These are phyloP conservation scores for Alternaria solani DNA, from an alignment of 2,329 filamentous ascomycete genomes.

Conservation along the genomic window DNA sequence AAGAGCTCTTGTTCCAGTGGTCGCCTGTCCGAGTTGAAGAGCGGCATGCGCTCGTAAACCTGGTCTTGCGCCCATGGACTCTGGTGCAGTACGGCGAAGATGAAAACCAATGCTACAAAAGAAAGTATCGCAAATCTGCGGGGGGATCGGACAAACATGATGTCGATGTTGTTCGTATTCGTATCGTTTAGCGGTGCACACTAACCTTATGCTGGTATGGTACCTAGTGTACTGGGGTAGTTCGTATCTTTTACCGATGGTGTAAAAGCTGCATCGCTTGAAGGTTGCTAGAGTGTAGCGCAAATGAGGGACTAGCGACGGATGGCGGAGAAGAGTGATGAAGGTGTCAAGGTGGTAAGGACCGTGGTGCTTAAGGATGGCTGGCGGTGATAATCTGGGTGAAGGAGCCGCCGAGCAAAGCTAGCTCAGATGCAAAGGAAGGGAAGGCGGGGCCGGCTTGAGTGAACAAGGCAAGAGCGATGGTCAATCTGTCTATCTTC, in stretches of 20 bases:
- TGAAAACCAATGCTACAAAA: conserved; percentile 45
- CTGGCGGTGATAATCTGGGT: background rate
- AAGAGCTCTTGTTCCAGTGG: conserved; percentile 23
- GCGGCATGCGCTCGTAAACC: conserved; percentile 39
- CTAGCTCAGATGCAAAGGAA: conserved; percentile 8
- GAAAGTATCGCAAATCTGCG: conserved; percentile 50
- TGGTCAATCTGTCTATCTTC: conserved; percentile 2
- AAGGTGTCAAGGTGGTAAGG: conserved; percentile 9
- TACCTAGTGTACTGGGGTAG: conserved; percentile 16
- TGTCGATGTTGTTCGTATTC: conserved; percentile 32
- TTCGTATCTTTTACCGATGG: conserved; percentile 28
- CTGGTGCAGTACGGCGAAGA: conserved; percentile 39
- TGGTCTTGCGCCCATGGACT: conserved; percentile 37
- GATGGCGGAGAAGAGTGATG: conserved; percentile 2
- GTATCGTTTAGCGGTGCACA: conserved; percentile 22
- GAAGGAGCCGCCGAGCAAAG: background rate
- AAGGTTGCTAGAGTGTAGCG: conserved; percentile 10
- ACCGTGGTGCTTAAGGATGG: conserved; percentile 7
- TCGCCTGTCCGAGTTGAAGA: conserved; percentile 24
- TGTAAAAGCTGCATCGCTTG: conserved; percentile 29
- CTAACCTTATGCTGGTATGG: conserved; percentile 29
- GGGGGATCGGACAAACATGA: conserved; percentile 49
- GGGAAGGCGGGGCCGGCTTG: conserved; percentile 16
- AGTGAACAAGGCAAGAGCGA: conserved; percentile 12
- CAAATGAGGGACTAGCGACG: conserved; percentile 13